Evolutionary conservation across 495 filamentous ascomycete species (phyloP), one percentile per base, ranked within the genome.

Genomic region (Niebla homalea): DNA sequence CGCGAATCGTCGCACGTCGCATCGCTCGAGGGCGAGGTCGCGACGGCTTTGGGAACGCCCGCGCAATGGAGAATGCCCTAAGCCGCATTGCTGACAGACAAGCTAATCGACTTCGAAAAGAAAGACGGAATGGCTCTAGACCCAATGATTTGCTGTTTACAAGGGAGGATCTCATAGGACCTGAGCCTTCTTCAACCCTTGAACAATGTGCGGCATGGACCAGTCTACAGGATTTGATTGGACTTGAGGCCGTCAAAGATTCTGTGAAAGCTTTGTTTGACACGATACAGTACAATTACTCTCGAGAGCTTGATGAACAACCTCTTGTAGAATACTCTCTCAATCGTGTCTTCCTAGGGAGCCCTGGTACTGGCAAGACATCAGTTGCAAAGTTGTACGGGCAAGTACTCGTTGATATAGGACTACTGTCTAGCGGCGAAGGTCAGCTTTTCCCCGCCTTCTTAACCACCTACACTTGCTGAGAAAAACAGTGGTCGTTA

Each of bases 301-400:
- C 70, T 7, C 61, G 81, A 0, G 82, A 87, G 52, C 57, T 86
- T 0, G 57, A 70, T 2, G 81, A 85, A 54, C 58, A 80, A 53
- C 64, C 70, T 0, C 57, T 64, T 4, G 62, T 85, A 3, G 62
- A 79, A 41, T 76, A 74, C 36, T 77, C 69, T 2, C 69, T 90
- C 4, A 87, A 89, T 58, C 66, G 70, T n/a, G 77, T 87, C 16
- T 87, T 88, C 45, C 61, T 84, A 3, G 84, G 84, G 1, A 72
- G 68, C 32, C 84, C 83, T 1, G 84, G 83, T 2, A 88, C 83
- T 0, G 84, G 85, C 0, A 90, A 89, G 57, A 89, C 85, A 0
- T 76, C 81, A 0, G 80, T 90, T 0, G 85, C 82, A 0, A 85
- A 85, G 60, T 59, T 89, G 2, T 90, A 84, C 56, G 82, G 80